These are phyloP conservation scores for Anthoceros angustus DNA, from an alignment of 225 moss, liverwort and hornwort species.

Conservation along the genomic window DNA sequence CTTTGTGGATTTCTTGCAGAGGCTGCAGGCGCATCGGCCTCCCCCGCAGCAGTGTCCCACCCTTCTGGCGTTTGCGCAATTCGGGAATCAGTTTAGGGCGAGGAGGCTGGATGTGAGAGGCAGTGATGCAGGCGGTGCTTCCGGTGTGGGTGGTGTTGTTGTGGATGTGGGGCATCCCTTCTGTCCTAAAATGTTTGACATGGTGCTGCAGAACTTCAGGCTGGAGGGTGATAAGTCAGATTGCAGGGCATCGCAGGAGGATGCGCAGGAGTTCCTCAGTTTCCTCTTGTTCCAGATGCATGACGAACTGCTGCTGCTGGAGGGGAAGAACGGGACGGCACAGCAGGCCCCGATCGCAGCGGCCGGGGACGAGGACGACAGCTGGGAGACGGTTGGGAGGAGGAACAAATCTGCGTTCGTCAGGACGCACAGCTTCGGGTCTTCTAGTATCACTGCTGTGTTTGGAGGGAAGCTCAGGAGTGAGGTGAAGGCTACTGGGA, in stretches of 20 bases:
- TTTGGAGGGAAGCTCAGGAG: slow-evolving; percentile 91
- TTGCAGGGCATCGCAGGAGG: slow-evolving; percentile 54
- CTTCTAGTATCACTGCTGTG: slow-evolving; percentile 78
- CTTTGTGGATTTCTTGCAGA: slow-evolving; percentile 57
- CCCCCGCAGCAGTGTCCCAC: slow-evolving; percentile 73
- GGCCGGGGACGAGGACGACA: slow-evolving; percentile 60
- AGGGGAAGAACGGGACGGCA: slow-evolving; percentile 47
- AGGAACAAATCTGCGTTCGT: slow-evolving; percentile 86
- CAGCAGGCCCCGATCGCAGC: slow-evolving; percentile 24
- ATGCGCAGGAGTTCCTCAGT: slow-evolving; percentile 95
- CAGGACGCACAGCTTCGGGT: slow-evolving; percentile 58
- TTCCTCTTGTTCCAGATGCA: slow-evolving; percentile 89
- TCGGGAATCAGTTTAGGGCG: slow-evolving; percentile 51
- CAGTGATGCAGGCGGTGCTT: slow-evolving; percentile 24
- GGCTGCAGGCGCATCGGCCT: slow-evolving; percentile 53
- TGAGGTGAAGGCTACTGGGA: slow-evolving; percentile 84
- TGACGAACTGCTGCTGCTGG: slow-evolving; percentile 70
- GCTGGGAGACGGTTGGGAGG: slow-evolving; percentile 96
- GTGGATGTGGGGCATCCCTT: slow-evolving; percentile 69
- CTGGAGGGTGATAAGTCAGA: slow-evolving; percentile 22
- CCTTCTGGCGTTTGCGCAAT: slow-evolving; percentile 59
- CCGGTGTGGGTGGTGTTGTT: slow-evolving; percentile 17
- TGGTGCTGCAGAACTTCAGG: slow-evolving; percentile 68
- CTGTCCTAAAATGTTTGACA: slow-evolving; percentile 93
- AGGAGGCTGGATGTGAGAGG: slow-evolving; percentile 25